phyloP scores from a whole-genome alignment of 164 flowering plant species.

The Vitis riparia region DNA sequence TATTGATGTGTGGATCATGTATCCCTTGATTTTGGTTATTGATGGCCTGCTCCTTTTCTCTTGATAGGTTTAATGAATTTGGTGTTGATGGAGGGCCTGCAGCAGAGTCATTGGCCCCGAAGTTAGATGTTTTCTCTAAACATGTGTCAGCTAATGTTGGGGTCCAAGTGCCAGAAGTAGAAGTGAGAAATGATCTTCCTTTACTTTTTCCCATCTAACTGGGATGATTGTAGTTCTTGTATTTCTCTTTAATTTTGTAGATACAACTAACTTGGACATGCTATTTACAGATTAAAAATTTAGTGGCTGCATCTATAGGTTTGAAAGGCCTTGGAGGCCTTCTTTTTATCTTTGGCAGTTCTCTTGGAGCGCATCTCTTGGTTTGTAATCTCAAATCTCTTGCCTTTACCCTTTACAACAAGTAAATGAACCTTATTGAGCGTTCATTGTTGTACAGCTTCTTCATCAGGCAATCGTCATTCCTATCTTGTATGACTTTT shows the following conservation, averaged over 20 bases:
- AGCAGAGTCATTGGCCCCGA: too few relatives aligned
- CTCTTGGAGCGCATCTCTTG: slow-evolving; percentile 59
- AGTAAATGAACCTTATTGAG: too few relatives aligned
- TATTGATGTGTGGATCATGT: too few relatives aligned
- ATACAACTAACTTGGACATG: too few relatives aligned
- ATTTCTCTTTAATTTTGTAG: too few relatives aligned
- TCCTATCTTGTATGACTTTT: slow-evolving; percentile 73
- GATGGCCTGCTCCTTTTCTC: background rate
- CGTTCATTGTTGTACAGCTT: slow-evolving; percentile 29
- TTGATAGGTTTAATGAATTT: slow-evolving; percentile 26
- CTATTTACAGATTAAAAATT: slow-evolving; percentile 38
- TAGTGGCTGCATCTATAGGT: slow-evolving; percentile 45
- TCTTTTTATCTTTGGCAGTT: slow-evolving; percentile 57
- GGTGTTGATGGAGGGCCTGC: background rate
- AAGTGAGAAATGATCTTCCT: slow-evolving; percentile 25
- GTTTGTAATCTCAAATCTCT: slow-evolving; percentile 20
- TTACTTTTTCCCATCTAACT: background rate
- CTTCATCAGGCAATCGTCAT: slow-evolving; percentile 52
- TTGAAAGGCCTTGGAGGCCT: slow-evolving; percentile 63
- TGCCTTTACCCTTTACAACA: background rate
- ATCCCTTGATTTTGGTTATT: too few relatives aligned
- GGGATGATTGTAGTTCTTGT: too few relatives aligned
- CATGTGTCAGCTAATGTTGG: slow-evolving; percentile 30
- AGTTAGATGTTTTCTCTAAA: slow-evolving; percentile 17
- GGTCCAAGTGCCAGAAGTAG: slow-evolving; percentile 30